Percentiles rank a stretch among this genome's conserved stretches.
Conservation (phyloP, 2,329 filamentous ascomycete genomes). For the Fusarium nelsonii region DNA sequence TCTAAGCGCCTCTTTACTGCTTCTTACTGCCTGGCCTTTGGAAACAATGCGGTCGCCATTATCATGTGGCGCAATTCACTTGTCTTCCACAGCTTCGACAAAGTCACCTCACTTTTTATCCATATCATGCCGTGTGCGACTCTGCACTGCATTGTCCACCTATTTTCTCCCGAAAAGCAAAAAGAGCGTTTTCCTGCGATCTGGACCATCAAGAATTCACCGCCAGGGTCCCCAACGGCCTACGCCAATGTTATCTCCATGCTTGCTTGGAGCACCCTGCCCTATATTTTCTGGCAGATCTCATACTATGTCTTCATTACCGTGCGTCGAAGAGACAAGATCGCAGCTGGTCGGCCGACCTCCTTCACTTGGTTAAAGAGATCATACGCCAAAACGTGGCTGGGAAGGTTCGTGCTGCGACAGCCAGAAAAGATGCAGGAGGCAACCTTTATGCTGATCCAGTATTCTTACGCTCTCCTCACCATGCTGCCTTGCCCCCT, state of each 20-base stretch:
- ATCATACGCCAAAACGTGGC: conserved; percentile 89
- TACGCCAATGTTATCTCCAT: conserved; percentile 84
- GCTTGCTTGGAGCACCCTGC: conserved; percentile 93
- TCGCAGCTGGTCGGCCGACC: conserved; percentile 92
- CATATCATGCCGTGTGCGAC: conserved; percentile 99
- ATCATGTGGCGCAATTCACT: conserved; percentile 99
- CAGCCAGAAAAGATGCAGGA: conserved; percentile 84
- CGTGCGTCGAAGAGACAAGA: conserved; percentile 93
- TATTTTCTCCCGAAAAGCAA: conserved; percentile 76
- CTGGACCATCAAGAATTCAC: conserved; percentile 79
- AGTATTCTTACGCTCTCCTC: conserved; percentile 88
- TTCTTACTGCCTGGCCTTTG: conserved; percentile 91
- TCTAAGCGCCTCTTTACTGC: conserved; percentile 94
- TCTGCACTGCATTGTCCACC: conserved; percentile 90
- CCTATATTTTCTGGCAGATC: conserved; percentile 93
- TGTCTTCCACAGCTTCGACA: conserved; percentile 98
- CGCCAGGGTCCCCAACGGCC: conserved; percentile 79
- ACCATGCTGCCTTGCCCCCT: conserved; percentile 96
- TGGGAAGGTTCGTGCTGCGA: conserved; percentile 85
- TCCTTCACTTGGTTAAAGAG: conserved; percentile 97
- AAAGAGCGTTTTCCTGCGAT: conserved; percentile 83
- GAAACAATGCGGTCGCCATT: conserved; percentile 97
- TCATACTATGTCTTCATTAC: conserved; percentile 96
- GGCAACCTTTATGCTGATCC: conserved; percentile 93
- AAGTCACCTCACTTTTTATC: conserved; percentile 98